These are phyloP conservation scores for Mycena leptocephala DNA, from an alignment of 768 basidiomycete species.

Conservation along the genomic window DNA sequence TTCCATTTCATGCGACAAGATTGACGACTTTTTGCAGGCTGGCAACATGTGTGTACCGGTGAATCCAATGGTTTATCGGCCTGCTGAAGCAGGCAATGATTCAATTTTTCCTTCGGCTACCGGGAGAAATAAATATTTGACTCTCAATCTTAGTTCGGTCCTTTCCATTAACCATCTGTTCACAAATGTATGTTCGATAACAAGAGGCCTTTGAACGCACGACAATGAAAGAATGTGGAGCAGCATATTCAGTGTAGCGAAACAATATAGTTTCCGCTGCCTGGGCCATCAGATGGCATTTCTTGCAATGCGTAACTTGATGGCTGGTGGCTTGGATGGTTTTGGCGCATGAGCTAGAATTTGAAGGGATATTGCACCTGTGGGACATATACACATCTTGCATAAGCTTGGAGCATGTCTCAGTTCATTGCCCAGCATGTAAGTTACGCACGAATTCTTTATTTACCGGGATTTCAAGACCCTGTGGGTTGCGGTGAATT, in stretches of 20 bases:
- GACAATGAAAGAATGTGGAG: not conserved
- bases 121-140: not conserved
- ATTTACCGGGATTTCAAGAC: too few relatives aligned
- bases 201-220: not conserved
- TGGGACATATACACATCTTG: too few relatives aligned
- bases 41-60: not conserved
- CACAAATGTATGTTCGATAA: not conserved
- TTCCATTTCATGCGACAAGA: slow-evolving; percentile 10
- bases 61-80: not conserved
- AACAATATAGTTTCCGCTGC: not conserved
- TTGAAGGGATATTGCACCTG: too few relatives aligned
- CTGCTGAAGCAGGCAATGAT: not conserved
- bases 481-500: too few relatives aligned
- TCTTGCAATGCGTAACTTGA: too few relatives aligned
- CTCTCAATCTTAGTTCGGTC: too few relatives aligned
- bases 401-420: too few relatives aligned
- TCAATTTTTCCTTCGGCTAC: not conserved
- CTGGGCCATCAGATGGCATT: not conserved
- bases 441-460: too few relatives aligned
- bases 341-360: too few relatives aligned
- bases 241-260: too few relatives aligned
- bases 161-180: not conserved
- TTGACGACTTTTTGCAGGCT: slow-evolving; percentile 3
- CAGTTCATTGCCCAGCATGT: too few relatives aligned
- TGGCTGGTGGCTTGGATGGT: too few relatives aligned